Evolutionary conservation across 495 filamentous ascomycete species (phyloP), one percentile per base, ranked within the genome.

Genomic region (Penicillium taxi): DNA sequence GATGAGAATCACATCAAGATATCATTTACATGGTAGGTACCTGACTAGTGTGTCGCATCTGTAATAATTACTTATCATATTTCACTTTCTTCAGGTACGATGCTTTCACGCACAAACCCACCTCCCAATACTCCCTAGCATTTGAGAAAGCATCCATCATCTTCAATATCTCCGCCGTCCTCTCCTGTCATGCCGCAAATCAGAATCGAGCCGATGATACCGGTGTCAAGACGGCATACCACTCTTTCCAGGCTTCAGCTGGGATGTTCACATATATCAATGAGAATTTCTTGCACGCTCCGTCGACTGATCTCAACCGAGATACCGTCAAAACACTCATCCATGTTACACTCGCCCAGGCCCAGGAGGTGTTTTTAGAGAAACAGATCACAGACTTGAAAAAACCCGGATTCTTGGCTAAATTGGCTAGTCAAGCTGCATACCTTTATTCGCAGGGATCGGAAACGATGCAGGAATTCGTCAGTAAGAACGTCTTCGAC

Each of bases 181-280:
- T 96, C 12, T 96, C 89, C 13, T 95, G 90, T 51, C 88, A 98
- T 69, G 91, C 89, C 31, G 91, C 91, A 38, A 73, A 87, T 57
- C 91, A 96, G 58, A 84, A 88, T 41, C 81, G 93, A 14, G 84
- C 80, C 41, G 88, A 96, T 52, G 93, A 96, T 42, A 69, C 81
- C 13, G 90, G 93, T 17, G 75, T 96, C 44, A 98, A 96, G 64
- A 91, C 86, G 11, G 84, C 91, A 2, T 98, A 95, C 54, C 90
- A 98, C 61, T 96, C 91, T 14, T 96, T 96, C 69, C 91, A 98
- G 58, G 91, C 91, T 22, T 83, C 89, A 16, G 91, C 91, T 8
- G 91, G 91, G 59, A 98, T 98, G 91, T 98, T 96, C 61, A 96
- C 88, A 13, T 98, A 98, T 51, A 96, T 98, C 67, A 98, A 96